Base-by-base conservation (phyloP, 2,329 filamentous ascomycete genomes). In the Rhinocladiella mackenziei region DNA sequence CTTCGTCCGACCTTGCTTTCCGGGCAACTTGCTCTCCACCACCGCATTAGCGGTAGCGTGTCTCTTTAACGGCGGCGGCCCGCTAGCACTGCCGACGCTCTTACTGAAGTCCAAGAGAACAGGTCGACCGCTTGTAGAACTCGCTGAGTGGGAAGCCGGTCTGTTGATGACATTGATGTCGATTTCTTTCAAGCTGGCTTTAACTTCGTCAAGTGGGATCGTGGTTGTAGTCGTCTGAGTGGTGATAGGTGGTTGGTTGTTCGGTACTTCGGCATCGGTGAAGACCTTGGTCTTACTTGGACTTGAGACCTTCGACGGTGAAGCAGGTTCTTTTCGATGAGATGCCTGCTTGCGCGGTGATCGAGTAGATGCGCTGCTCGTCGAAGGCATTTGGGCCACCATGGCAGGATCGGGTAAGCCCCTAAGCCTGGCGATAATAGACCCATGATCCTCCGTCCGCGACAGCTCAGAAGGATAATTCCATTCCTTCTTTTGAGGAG, bases 401-500 rank as follows among this genome's bases (percentile, higher is more conserved):
- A 45, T 20, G 9, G 26, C 28, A 13, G 52, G 52, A 25, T 63
- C 65, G 28, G 60, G 57, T 56, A 59, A 68, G 45, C 59, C 73
- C 54, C 69, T 68, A 54, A 77, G 57, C 35, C 69, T 67, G 14
- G 76, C 71, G 9, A 81, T 67, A 19, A 84, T 66, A 9, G 64
- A 67, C 9, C 81, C 76, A 57, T 82, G 78, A 1, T 67, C 58
- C 58, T 80, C 77, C 0, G 92, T 97, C 18, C 82, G 80, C 3
- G 92, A 92, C 1, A 98, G 73, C 2, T 76, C 72, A 1, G 78
- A 84, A 0, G 88, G 86, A 59, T 87, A 95, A n/a, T 79, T 74
- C 65, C 97, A 98, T 39, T 80, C 74, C 20, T 75, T 71, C 67
- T 89, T 92, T 60, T 85, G 80, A 0, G 92, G 92, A 1, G 92